These are phyloP conservation scores for Microsporum canis DNA, from an alignment of 2,329 filamentous ascomycete genomes.

Conservation along the genomic window DNA sequence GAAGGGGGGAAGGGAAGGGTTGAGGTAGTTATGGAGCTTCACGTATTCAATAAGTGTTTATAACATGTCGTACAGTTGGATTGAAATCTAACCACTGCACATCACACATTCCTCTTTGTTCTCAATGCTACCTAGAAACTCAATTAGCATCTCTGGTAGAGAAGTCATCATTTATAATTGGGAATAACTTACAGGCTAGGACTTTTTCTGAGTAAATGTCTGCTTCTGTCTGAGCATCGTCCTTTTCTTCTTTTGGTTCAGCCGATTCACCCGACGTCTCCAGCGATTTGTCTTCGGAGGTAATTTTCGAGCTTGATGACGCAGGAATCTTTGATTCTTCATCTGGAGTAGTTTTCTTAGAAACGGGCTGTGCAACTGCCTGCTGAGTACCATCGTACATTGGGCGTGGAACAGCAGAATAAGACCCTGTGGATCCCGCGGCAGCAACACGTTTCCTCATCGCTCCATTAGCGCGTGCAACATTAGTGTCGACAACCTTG, in stretches of 20 bases:
- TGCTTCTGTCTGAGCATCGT: constrained; percentile 53
- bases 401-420: constrained; percentile 53
- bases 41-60: background rate
- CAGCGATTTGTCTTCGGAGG: constrained; percentile 19
- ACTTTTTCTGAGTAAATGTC: constrained; percentile 95
- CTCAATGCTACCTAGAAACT: constrained; percentile 70
- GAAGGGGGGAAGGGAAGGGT: background rate
- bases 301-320: constrained; percentile 25
- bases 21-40: background rate
- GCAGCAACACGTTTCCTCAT: constrained; percentile 60
- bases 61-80: background rate
- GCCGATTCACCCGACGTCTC: constrained; percentile 14
- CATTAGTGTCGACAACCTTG: constrained; percentile 70
- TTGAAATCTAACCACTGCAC: constrained; percentile 71
- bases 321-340: constrained; percentile 54
- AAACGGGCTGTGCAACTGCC: constrained; percentile 52
- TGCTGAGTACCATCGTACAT: constrained; percentile 40
- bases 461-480: constrained; percentile 49
- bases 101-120: constrained; percentile 91
- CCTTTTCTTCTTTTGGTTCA: constrained; percentile 22
- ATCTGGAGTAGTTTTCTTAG: constrained; percentile 47
- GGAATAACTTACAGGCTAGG: constrained; percentile 64
- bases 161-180: background rate
- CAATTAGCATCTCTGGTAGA: constrained; percentile 6
- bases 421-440: constrained; percentile 45